Base-by-base conservation (phyloP, 1,139 yeast species). In the Candida mesenterica region DNA sequence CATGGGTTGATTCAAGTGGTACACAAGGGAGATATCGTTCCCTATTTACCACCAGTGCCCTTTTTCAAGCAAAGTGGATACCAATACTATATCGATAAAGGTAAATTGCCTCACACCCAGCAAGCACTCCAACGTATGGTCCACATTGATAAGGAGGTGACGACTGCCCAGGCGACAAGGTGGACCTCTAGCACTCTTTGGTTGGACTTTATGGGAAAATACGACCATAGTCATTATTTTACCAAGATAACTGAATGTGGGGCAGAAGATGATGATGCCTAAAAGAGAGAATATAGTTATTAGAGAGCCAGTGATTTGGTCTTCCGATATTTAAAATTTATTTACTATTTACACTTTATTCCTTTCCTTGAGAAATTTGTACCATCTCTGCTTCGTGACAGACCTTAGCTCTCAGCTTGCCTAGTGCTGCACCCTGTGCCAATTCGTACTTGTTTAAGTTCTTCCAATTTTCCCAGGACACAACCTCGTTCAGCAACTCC, bases 381-480 rank as follows among this genome's bases (percentile, higher is more conserved):
- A 38, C 31, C 36, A 35, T 38, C 15, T 34, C 34, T 4, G 36
- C 37, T 28, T 28, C 31, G 30, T 37, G 33, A 27, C 72, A 61
- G 25, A 84, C 61, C 57, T 88, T 87, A 38, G 65, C 71, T 40
- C 94, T 68, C 1, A 75, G 55, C 53, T 80, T 83, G 10, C 79
- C 82, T 2, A 44, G 17, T 22, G 41, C 34, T 8, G 40, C 41
- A 2, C 92, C 96, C 5, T 53, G 50, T 15, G 55, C 49, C 27
- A 65, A 40, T 54, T 89, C 97, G 19, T 57, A 59, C 2, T 55
- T 43, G 47, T 85, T 79, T 14, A 89, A 68, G 34, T 56, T 66
- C 37, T 60, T 50, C 97, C 97, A 92, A 40, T 82, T 82, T 0
- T 63, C 47, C 97, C 97, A 90, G 8, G 64, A 48, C 2, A 83